Base-by-base conservation (phyloP, 106 monocot genomes). In the Dendrobium huoshanense region DNA sequence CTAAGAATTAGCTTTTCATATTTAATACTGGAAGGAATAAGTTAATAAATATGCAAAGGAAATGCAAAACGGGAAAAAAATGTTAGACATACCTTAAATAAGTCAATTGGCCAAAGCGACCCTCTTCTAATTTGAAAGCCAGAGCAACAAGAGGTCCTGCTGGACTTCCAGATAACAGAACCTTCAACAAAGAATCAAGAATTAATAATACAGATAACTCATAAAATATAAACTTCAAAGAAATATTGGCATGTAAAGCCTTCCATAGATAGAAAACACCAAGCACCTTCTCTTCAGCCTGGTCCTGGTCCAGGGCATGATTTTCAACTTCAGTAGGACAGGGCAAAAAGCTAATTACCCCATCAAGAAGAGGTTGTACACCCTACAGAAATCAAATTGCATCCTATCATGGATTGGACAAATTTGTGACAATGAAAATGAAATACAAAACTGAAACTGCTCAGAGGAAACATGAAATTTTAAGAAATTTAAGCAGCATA, bases 101-200 rank as follows among this genome's bases (percentile, higher is more conserved):
- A 44, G 98, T 98, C 80, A 98, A 81, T 72, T 98, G 98, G 82
- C 98, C 98, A 91, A 98, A 98, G 24, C 98, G 98, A 0, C 98
- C 98, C 87, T 98, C 98, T 87, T 98, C 98, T 65, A 98, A 83
- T 80, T 98, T 98, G 81, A 98, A 98, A 78, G 98, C 94, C 83
- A 98, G 83, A 73, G 97, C 97, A 81, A 98, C 94, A 84, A 98
- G 88, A 20, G 97, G 89, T 24, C 94, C 97, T 37, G 67, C 72
- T 41, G 94, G 97, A 79, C 82, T 92, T 78, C 97, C 97, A 81
- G 91, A 86, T 80, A 98, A 89, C 48, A 83, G 79, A 67, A 97
- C 88, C 96, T 97, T 85, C 44, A 83, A 40, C 22, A 72, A 19
- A 65, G 9, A 77, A 77, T 77, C 33, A 41, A 82, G 18, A 6